Evolutionary conservation across 352 stramenopile species (phyloP).

Genomic region (Globisporangium paddicum): DNA sequence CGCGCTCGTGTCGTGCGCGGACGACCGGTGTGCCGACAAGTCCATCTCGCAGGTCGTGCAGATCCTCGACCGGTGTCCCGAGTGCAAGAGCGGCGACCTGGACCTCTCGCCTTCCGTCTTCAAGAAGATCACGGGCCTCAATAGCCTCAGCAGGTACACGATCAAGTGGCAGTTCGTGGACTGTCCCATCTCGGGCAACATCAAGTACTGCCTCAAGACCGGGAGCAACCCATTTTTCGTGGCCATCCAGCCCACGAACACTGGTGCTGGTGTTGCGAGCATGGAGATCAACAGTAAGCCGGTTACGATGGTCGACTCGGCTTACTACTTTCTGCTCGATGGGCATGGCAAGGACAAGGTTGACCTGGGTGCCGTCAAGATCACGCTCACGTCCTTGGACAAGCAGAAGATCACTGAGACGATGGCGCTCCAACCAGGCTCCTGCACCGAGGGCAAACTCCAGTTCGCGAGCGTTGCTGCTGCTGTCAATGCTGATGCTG

Average conservation of each 20-base stretch:
- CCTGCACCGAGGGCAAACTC: slow-evolving; percentile 29
- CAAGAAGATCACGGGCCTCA: slow-evolving; percentile 23
- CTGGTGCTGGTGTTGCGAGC: slow-evolving; percentile 19
- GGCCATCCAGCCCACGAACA: slow-evolving; percentile 35
- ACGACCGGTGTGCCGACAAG: slow-evolving; percentile 40
- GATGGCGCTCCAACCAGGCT: slow-evolving; percentile 30
- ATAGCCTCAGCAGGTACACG: slow-evolving; percentile 20
- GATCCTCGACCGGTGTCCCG: slow-evolving; percentile 67
- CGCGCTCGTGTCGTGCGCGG: slow-evolving; percentile 44
- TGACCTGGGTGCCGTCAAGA: slow-evolving; percentile 27
- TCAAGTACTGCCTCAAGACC: slow-evolving; percentile 43
- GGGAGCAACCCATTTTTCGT: slow-evolving; percentile 38
- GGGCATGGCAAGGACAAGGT: slow-evolving; percentile 21
- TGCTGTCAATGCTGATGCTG: no score
- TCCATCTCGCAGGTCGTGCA: slow-evolving; percentile 41
- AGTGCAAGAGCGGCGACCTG: slow-evolving; percentile 59
- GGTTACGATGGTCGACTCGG: slow-evolving; percentile 51
- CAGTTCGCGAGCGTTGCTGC: slow-evolving; percentile 24
- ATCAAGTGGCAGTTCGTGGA: slow-evolving; percentile 40
- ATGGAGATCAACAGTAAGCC: slow-evolving; percentile 32
- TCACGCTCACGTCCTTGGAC: slow-evolving; percentile 39
- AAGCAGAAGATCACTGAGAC: slow-evolving; percentile 38
- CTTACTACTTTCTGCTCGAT: slow-evolving; percentile 67
- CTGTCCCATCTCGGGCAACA: slow-evolving; percentile 25
- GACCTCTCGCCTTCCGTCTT: slow-evolving; percentile 43